Conservation (phyloP, 1,284 basidiomycete species). For the Coniophora puteana region DNA sequence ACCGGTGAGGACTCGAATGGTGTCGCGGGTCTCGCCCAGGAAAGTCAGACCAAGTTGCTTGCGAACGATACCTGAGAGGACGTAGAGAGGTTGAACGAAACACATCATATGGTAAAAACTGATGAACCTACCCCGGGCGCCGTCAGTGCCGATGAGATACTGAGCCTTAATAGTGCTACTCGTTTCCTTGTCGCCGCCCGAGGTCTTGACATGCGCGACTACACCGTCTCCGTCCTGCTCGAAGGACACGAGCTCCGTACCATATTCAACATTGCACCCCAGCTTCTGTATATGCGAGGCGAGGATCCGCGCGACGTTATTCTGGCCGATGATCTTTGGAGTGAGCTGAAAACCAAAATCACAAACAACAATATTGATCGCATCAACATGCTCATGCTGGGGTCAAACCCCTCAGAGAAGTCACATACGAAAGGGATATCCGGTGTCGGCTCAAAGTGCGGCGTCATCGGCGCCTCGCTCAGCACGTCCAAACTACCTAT, state of each 20-base stretch:
- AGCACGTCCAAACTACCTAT: constrained; percentile 15
- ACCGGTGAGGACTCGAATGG: constrained; percentile 9
- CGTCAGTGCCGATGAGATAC: constrained; percentile 16
- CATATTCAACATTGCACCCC: constrained; percentile 26
- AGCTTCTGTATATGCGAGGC: constrained; percentile 22
- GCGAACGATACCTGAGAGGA: constrained; percentile 13
- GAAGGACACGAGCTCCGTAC: constrained; percentile 24
- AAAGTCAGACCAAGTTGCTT: constrained; percentile 19
- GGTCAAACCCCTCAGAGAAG: background rate
- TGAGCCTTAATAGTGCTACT: constrained; percentile 10
- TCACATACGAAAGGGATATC: constrained; percentile 18
- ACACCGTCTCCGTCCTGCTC: constrained; percentile 13
- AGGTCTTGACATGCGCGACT: constrained; percentile 7
- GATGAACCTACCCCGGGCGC: constrained; percentile 10
- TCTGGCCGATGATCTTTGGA: constrained; percentile 22
- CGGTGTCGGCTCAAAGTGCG: constrained; percentile 15
- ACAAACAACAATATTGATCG: constrained; percentile 2
- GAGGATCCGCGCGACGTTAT: constrained; percentile 24
- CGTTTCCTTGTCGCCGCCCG: constrained; percentile 4
- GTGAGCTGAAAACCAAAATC: constrained; percentile 5
- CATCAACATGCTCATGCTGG: background rate
- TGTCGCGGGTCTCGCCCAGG: constrained; percentile 13
- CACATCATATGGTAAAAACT: too few species aligned
- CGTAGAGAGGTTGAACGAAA: background rate
- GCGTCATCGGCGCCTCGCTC: constrained; percentile 14